Base-by-base conservation (phyloP, 805 yeast species). In the Kurtzmaniella cleridarum region DNA sequence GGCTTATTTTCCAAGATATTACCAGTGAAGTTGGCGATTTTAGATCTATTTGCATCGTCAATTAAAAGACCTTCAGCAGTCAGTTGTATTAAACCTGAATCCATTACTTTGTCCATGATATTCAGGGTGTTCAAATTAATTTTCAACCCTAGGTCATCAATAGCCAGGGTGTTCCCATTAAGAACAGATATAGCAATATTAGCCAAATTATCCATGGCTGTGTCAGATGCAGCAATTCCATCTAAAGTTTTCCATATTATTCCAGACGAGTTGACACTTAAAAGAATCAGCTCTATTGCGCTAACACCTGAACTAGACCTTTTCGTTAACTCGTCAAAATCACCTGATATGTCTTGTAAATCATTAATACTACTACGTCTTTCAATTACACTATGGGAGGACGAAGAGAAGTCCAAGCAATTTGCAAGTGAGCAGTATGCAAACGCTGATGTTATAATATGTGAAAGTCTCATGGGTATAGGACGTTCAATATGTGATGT, bases 161-260 rank as follows among this genome's bases (percentile, higher is more conserved):
- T 4, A n/a, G 14, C 23, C 24, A 20, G 24, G 32, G 33, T 34
- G 30, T 28, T 17, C 17, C 51, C 44, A 5, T 41, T 27, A 8
- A 56, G 36, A 20, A 57, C 38, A 11, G 27, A 30, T 3, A 46
- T 35, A 3, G 57, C 43, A 14, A 50, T 29, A 41, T 56, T 54
- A 12, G 60, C 53, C 12, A 66, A 37, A 7, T 48, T 51, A 39
- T 59, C 51, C 51, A 62, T 55, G 30, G 59, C 52, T 9, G 46
- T 46, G n/a, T 60, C 51, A 3, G 60, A 55, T 17, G 46, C 44
- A 1, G 70, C 68, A 12, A 66, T 50, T 32, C 54, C 58, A 30
- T 59, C 53, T 15, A 39, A n/a, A 20, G 28, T 8, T 13, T 47
- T 41, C 9, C 46, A 30, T 15, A 60, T 39, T 11, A 60, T 45